A percentile compares a stretch with the other conserved stretches of the same genome.
Evolutionary conservation across 768 basidiomycete genomes (phyloP).

Genomic region (Boletus sensibilis): DNA sequence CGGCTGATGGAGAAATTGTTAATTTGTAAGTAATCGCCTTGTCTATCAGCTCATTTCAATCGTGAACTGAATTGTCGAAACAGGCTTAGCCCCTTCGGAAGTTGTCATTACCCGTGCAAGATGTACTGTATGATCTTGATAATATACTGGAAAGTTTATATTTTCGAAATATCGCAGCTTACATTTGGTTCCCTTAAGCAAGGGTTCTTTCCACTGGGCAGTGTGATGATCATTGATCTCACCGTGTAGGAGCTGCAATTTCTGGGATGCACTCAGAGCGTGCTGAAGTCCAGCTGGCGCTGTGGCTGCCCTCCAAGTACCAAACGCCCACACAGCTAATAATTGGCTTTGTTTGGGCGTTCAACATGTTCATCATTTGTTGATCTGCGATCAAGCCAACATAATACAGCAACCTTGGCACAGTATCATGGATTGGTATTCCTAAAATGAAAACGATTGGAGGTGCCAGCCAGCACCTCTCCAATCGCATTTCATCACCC

Average conservation of each 20-base stretch:
- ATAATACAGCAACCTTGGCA: conserved; percentile 14
- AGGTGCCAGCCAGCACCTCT: not conserved
- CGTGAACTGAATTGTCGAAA: conserved; percentile 1
- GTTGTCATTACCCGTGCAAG: not conserved
- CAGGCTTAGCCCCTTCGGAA: not conserved
- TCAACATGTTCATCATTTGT: not conserved
- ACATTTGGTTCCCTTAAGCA: too few species aligned
- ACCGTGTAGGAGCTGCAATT: not conserved
- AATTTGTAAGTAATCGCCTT: conserved; percentile 1
- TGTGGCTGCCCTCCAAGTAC: conserved; percentile 3
- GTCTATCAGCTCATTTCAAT: not conserved
- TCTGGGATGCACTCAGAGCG: not conserved
- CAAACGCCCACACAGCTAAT: conserved; percentile 2
- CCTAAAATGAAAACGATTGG: not conserved
- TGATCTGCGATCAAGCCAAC: not conserved
- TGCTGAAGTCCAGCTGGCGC: not conserved
- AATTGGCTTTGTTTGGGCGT: not conserved
- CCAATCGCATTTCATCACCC: not conserved
- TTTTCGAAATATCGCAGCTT: not conserved
- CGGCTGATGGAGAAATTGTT: not conserved
- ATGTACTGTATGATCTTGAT: not conserved
- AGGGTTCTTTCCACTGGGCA: not conserved
- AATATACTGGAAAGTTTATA: not conserved
- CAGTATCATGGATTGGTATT: not conserved
- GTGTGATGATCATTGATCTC: not conserved